Percentiles rank a stretch among this genome's conserved stretches.
Conservation (phyloP, 805 yeast genomes). For the Yarrowia deformans region DNA sequence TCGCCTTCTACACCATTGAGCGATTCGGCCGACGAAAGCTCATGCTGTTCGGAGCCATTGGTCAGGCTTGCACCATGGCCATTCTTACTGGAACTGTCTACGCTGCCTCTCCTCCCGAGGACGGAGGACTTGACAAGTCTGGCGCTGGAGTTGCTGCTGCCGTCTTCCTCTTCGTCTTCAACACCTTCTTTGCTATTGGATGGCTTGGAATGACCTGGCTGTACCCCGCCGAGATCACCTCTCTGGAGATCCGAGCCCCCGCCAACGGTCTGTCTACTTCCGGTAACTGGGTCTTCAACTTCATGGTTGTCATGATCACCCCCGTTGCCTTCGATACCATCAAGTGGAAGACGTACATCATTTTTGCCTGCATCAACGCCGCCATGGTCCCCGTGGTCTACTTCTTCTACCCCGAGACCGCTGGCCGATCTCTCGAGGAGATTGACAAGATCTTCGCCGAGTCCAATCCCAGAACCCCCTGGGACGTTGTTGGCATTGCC, state of each 20-base stretch:
- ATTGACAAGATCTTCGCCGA: slow-evolving; percentile 39
- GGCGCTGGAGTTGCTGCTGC: slow-evolving; percentile 31
- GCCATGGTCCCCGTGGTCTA: slow-evolving; percentile 40
- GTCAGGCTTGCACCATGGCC: slow-evolving; percentile 56
- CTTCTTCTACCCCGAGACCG: slow-evolving; percentile 40
- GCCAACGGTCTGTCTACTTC: slow-evolving; percentile 38
- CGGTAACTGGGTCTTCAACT: slow-evolving; percentile 35
- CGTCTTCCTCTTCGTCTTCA: slow-evolving; percentile 35
- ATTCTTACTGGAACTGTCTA: slow-evolving; percentile 41
- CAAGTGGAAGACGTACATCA: slow-evolving; percentile 33
- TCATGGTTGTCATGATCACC: slow-evolving; percentile 37
- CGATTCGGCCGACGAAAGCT: slow-evolving; percentile 74
- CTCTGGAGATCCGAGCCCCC: slow-evolving; percentile 36
- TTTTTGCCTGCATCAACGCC: slow-evolving; percentile 39
- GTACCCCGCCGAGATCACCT: slow-evolving; percentile 38
- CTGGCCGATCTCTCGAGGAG: slow-evolving; percentile 38
- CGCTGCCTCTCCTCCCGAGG: slow-evolving; percentile 21
- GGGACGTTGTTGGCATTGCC: slow-evolving; percentile 55
- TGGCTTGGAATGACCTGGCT: slow-evolving; percentile 37
- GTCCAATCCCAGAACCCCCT: slow-evolving; percentile 53
- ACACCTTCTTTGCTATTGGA: slow-evolving; percentile 39
- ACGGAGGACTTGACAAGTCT: slow-evolving; percentile 28
- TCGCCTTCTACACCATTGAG: slow-evolving; percentile 53
- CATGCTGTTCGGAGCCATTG: slow-evolving; percentile 70
- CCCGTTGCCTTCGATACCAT: slow-evolving; percentile 37